Base-by-base conservation (phyloP, 352 stramenopile species). In the Phytophthora vignae region DNA sequence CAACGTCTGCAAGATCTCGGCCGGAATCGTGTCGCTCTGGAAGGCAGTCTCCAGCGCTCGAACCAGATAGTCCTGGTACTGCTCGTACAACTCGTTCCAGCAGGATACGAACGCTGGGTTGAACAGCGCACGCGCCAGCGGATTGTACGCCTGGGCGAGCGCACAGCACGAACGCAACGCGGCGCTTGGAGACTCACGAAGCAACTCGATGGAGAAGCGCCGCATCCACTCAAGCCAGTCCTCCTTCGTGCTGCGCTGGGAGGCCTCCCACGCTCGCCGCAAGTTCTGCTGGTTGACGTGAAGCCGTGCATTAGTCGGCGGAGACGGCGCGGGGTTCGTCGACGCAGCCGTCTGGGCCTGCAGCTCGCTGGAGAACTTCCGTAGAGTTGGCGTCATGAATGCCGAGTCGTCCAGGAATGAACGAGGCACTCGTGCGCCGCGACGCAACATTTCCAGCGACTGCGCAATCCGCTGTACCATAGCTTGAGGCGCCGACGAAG, bases 201-300 rank as follows among this genome's bases (percentile, higher is more conserved):
- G 79, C 15, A 99, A 82, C 73, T 99, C 91, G 60, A 99, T 95
- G 9, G 92, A 96, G 61, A 99, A 97, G 0, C 96, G 82, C 1
- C 97, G 85, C 84, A 99, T 99, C 98, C 98, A 99, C 67, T 99
- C 97, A 27, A 97, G 82, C 97, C 97, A 99, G 74, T 99, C 98
- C 52, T 94, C 87, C 56, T 94, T 94, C 11, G 87, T 94, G 25
- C 85, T 93, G 55, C 93, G 83, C 69, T 99, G 94, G 2, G 93
- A 97, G 27, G 98, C 96, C 76, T 99, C 96, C 96, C 97, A 99
- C 19, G 96, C 90, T 27, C 91, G 86, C 56, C 96, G 84, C 36
- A 99, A 79, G 71, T 98, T 98, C 44, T 87, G 80, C 71, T 98
- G 83, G 73, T 99, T 99, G 2, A 98, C 92, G 63, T 98, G 87